A percentile compares a stretch with the other conserved stretches of the same genome.
Evolutionary conservation across 2,329 filamentous ascomycete species (phyloP).

Genomic region (Cercospora sojina): DNA sequence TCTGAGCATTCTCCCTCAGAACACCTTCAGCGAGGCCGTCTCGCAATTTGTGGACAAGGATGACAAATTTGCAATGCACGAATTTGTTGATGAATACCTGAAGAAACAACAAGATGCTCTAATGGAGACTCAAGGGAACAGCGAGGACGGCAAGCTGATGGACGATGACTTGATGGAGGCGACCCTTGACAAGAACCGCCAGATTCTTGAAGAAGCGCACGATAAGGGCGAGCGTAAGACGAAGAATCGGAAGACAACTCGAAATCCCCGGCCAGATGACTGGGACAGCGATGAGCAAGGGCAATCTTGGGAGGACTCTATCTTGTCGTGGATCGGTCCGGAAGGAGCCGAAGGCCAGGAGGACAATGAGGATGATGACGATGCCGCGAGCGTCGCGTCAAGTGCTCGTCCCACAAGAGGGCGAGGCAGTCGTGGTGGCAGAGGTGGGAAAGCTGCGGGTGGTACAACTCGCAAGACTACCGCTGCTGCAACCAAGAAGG

Average conservation of each 20-base stretch:
- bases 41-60: slow-evolving; percentile 92
- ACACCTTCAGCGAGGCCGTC: slow-evolving; percentile 88
- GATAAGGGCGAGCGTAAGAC: slow-evolving; percentile 61
- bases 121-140: slow-evolving; percentile 60
- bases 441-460: slow-evolving; percentile 43
- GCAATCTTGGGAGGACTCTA: slow-evolving; percentile 70
- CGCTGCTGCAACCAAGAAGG: slow-evolving; percentile 40
- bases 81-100: slow-evolving; percentile 48
- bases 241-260: slow-evolving; percentile 44
- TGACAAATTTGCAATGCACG: slow-evolving; percentile 81
- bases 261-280: slow-evolving; percentile 67
- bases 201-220: slow-evolving; percentile 67
- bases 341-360: slow-evolving; percentile 47
- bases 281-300: slow-evolving; percentile 94
- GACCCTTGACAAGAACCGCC: slow-evolving; percentile 56
- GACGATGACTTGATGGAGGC: slow-evolving; percentile 59
- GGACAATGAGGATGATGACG: slow-evolving; percentile 43
- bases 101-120: slow-evolving; percentile 46
- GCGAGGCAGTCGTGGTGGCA: slow-evolving; percentile 48
- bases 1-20: slow-evolving; percentile 88
- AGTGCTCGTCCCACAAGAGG: slow-evolving; percentile 39
- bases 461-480: slow-evolving; percentile 43
- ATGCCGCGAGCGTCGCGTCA: slow-evolving; percentile 31
- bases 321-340: slow-evolving; percentile 60
- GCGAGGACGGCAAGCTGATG: slow-evolving; percentile 62